phyloP scores from a whole-genome alignment of 2,329 filamentous ascomycete species.

The Calycina marina region DNA sequence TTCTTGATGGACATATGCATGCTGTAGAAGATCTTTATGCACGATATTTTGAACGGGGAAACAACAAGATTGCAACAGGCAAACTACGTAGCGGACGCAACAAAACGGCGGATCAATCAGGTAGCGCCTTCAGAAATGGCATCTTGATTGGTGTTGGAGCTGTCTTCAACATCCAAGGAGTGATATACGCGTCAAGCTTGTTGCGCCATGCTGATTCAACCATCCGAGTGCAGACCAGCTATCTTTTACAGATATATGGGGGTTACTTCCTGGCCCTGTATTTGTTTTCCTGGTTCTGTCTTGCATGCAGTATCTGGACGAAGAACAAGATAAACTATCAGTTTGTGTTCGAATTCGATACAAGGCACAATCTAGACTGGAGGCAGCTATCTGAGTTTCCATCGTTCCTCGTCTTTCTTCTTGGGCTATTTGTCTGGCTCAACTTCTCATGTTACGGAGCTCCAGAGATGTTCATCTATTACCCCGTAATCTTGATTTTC shows the following conservation, averaged over 20 bases:
- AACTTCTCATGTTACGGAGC: slow-evolving; percentile 64
- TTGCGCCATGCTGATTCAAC: slow-evolving; percentile 35
- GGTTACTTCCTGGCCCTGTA: slow-evolving; percentile 80
- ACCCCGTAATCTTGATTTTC: slow-evolving; percentile 65
- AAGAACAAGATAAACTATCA: slow-evolving; percentile 82
- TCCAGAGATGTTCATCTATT: slow-evolving; percentile 64
- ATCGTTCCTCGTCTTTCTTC: slow-evolving; percentile 63
- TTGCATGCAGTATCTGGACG: slow-evolving; percentile 75
- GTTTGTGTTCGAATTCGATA: slow-evolving; percentile 95
- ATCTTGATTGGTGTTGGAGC: slow-evolving; percentile 53
- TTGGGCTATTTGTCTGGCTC: slow-evolving; percentile 74
- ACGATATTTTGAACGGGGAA: slow-evolving; percentile 85
- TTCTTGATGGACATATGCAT: slow-evolving; percentile 66
- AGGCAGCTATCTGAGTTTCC: slow-evolving; percentile 76
- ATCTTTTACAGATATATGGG: slow-evolving; percentile 77
- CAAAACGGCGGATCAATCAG: slow-evolving; percentile 40
- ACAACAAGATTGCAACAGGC: slow-evolving; percentile 77
- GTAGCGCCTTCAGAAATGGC: slow-evolving; percentile 44
- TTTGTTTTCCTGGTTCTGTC: slow-evolving; percentile 68
- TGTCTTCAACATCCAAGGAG: slow-evolving; percentile 51
- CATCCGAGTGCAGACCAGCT: slow-evolving; percentile 41
- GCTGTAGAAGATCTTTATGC: slow-evolving; percentile 84
- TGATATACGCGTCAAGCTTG: slow-evolving; percentile 40
- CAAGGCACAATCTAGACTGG: slow-evolving; percentile 77
- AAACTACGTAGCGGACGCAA: slow-evolving; percentile 65